phyloP scores from a whole-genome alignment of 768 basidiomycete species.

The Termitomyces sp. region DNA sequence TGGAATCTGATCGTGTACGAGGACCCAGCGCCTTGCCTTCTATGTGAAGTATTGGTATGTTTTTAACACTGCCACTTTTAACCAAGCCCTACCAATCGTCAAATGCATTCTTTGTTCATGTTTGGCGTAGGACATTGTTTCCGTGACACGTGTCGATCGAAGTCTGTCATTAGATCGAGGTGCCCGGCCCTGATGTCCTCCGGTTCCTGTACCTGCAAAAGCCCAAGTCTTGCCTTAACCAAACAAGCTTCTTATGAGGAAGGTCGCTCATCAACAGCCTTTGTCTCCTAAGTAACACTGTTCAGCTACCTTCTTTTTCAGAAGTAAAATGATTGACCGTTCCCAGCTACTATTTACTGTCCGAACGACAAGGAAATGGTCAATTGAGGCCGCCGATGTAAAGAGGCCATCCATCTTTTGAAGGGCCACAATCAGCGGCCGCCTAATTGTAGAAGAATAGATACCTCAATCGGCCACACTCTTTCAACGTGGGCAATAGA shows the following conservation, averaged over 20 bases:
- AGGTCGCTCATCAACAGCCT: neutral
- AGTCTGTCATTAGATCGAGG: neutral
- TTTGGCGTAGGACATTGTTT: neutral
- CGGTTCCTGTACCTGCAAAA: neutral
- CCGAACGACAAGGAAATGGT: neutral
- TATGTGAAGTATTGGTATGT: too few species aligned
- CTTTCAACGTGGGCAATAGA: conserved; percentile 4
- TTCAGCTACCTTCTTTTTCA: neutral
- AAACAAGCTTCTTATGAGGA: neutral
- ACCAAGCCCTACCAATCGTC: neutral
- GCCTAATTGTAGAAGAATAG: conserved; percentile 2
- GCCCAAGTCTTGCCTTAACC: neutral
- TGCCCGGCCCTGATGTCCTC: neutral
- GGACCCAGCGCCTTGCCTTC: too few species aligned
- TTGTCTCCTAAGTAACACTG: neutral
- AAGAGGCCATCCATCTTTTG: neutral
- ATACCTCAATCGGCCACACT: neutral
- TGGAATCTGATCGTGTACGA: too few species aligned
- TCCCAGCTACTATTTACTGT: neutral
- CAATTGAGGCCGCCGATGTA: neutral
- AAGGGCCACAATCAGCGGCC: neutral
- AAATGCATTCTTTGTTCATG: neutral
- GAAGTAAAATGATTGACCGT: neutral
- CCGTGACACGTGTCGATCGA: neutral
- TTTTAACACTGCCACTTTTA: too few species aligned